Evolutionary conservation across 2,329 filamentous ascomycete species (phyloP), one percentile per base, ranked within the genome.

Genomic region (Leptographium wingfieldii): DNA sequence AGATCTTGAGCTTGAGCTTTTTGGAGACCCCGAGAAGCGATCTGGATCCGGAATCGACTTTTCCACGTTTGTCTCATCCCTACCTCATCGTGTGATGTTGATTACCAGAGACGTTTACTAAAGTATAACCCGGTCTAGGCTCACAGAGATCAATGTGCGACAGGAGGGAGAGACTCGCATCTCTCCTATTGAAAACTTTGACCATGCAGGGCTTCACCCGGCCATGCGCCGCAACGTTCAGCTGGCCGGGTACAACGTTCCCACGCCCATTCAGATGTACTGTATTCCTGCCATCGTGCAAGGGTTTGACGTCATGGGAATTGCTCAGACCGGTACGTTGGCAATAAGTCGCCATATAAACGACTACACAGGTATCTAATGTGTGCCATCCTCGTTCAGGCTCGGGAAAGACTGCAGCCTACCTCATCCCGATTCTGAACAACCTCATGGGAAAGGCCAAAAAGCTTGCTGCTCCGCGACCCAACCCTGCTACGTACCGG

Each of bases 401-500:
- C 25, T 97, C 92, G 31, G 94, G 94, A 58, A 99, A 99, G 78
- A 99, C 94, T 0, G 92, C 88, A 0, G 92, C 94, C 0, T 99
- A 94, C 69, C 74, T 99, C 5, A 83, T 96, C 59, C 94, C 94
- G 0, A 88, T 95, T 62, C 69, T 97, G 57, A 95, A 91, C 62
- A 87, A 88, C 71, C 75, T 99, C 27, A 96, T 97, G 90, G 94
- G 94, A 31, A 97, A 97, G 74, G 90, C 88, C 6, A 94, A 91
- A 74, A 92, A 91, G 73, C 76, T 96, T 7, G 86, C 86, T 1
- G 92, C 89, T 5, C 80, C 84, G 53, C 87, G 92, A 5, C 90
- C 92, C 0, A 84, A 86, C 63, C 77, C 82, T 0, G 71, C 72
- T 1, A 77, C 74, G 0, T 86, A 84, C 67, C 73, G 81, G 12